phyloP scores from a whole-genome alignment of 805 yeast genomes.

The Myxozyma kluyveri region DNA sequence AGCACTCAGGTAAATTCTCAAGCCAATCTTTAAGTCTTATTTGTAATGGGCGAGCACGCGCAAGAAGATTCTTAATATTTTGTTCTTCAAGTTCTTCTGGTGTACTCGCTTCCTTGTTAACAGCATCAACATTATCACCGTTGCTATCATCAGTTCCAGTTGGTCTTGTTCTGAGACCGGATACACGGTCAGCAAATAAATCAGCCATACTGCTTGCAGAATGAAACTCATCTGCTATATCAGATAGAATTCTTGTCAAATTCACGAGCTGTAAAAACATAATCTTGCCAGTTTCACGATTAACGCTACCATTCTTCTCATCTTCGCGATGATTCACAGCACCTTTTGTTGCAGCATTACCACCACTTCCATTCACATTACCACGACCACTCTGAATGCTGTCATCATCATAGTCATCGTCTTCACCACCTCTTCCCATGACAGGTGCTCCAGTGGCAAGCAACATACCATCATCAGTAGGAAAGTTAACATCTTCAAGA shows the following conservation, averaged over 20 bases:
- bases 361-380: neutral
- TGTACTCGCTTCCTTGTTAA: neutral
- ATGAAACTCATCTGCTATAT: conserved; percentile 33
- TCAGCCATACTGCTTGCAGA: conserved; percentile 24
- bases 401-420: conserved; percentile 14
- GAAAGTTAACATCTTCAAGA: conserved; percentile 46
- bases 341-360: neutral
- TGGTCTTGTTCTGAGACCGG: conserved; percentile 3
- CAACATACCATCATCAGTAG: conserved; percentile 18
- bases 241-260: conserved; percentile 39
- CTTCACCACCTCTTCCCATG: conserved; percentile 10
- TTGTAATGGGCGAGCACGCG: conserved; percentile 30
- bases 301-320: conserved; percentile 24
- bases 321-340: conserved; percentile 8
- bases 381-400: neutral
- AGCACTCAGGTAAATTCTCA: conserved; percentile 36
- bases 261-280: conserved; percentile 38
- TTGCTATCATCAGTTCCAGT: neutral
- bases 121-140: neutral
- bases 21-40: conserved; percentile 40
- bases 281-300: conserved; percentile 32
- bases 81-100: conserved; percentile 12
- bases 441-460: conserved; percentile 12
- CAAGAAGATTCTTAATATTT: conserved; percentile 20
- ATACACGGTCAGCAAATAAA: conserved; percentile 8